phyloP scores from a whole-genome alignment of 805 yeast genomes.

The Candida succiphila region DNA sequence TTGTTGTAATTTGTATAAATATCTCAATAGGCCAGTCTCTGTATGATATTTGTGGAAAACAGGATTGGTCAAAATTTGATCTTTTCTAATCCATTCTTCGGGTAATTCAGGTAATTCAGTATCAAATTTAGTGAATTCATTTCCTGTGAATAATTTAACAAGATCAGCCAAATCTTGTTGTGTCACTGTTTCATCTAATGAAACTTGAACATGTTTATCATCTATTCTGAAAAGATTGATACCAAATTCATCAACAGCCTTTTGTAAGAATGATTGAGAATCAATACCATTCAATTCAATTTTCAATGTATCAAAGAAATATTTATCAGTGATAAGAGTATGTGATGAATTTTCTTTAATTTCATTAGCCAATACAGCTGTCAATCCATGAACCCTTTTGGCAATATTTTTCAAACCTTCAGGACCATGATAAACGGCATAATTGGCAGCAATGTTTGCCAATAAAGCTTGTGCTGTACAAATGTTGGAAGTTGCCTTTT shows the following conservation, averaged over 20 bases:
- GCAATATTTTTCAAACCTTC: conserved; percentile 77
- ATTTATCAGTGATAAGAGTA: conserved; percentile 36
- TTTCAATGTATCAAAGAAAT: conserved; percentile 85
- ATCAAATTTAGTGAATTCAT: conserved; percentile 11
- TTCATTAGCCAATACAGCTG: conserved; percentile 58
- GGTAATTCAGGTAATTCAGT: conserved; percentile 41
- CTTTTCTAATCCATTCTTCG: conserved; percentile 39
- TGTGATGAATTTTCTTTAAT: conserved; percentile 34
- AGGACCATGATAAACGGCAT: conserved; percentile 95
- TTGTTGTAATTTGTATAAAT: conserved; percentile 72
- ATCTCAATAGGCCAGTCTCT: conserved; percentile 91
- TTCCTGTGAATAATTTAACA: conserved; percentile 42
- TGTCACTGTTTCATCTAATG: conserved; percentile 85
- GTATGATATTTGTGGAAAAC: conserved; percentile 86
- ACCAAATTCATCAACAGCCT: conserved; percentile 50
- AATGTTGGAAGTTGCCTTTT: conserved; percentile 94
- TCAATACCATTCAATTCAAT: conserved; percentile 39
- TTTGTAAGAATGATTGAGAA: conserved; percentile 45
- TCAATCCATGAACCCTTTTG: conserved; percentile 59
- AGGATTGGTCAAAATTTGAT: conserved; percentile 51
- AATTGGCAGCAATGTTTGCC: conserved; percentile 93
- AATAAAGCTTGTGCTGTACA: conserved; percentile 96
- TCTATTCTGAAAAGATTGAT: conserved; percentile 71
- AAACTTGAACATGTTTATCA: conserved; percentile 54
- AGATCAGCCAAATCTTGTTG: conserved; percentile 49